Conservation (phyloP, 345 rosid genomes). For the Mangifera indica region DNA sequence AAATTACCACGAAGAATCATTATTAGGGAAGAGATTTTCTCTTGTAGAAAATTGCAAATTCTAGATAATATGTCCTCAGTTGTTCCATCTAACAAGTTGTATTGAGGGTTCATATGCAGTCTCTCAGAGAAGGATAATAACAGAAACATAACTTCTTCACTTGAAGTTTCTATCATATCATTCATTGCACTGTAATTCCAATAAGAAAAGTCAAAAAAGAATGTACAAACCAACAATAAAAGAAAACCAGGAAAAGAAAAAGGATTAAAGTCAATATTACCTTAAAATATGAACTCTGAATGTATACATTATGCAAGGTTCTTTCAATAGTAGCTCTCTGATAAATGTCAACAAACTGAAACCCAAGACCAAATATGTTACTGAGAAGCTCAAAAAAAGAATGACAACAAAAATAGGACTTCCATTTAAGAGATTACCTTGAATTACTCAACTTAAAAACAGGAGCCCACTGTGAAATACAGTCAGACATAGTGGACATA, state of each 20-base stretch:
- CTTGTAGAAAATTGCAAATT: constrained; percentile 45
- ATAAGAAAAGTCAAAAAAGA: constrained; percentile 25
- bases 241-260: constrained; percentile 8
- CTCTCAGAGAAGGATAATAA: constrained; percentile 56
- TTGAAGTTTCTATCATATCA: constrained; percentile 56
- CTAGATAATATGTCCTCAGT: constrained; percentile 39
- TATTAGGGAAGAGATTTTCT: constrained; percentile 31
- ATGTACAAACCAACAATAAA: neutral
- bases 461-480: constrained; percentile 69
- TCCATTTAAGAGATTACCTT: constrained; percentile 42
- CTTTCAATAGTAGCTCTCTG: constrained; percentile 55
- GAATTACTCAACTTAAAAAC: constrained; percentile 52
- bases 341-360: constrained; percentile 70
- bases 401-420: constrained; percentile 12
- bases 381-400: neutral
- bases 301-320: constrained; percentile 36
- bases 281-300: constrained; percentile 62
- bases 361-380: constrained; percentile 25
- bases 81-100: constrained; percentile 36
- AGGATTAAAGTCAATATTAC: constrained; percentile 31
- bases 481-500: constrained; percentile 31
- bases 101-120: constrained; percentile 42
- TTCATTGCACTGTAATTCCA: constrained; percentile 63
- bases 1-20: constrained; percentile 25
- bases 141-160: constrained; percentile 56